Evolutionary conservation across 148 eudicot genomes (phyloP).

Genomic region (Vaccinium myrtillus): DNA sequence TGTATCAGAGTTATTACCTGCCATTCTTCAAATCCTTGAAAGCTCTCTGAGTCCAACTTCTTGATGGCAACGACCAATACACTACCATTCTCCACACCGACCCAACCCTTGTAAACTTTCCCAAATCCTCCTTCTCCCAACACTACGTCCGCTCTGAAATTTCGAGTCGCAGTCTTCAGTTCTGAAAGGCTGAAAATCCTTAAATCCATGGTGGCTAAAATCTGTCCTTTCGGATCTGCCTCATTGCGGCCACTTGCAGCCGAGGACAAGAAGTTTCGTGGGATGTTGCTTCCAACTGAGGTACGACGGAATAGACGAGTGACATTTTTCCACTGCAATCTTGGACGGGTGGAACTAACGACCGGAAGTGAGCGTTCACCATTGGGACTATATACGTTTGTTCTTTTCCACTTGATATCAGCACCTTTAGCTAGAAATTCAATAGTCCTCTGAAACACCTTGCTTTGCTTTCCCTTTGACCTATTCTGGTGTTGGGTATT

Average conservation of each 20-base stretch:
- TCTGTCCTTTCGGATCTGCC: conserved; percentile 37
- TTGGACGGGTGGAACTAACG: background rate
- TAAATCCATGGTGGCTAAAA: conserved; percentile 43
- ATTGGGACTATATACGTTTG: background rate
- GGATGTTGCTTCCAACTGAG: conserved; percentile 27
- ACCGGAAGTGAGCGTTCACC: background rate
- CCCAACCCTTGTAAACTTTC: conserved; percentile 79
- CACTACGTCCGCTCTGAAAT: conserved; percentile 56
- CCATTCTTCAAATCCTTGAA: conserved; percentile 88
- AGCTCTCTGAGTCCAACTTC: conserved; percentile 65
- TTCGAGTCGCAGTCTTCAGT: conserved; percentile 53
- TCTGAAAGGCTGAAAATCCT: conserved; percentile 54
- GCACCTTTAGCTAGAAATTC: background rate
- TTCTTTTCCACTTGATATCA: background rate
- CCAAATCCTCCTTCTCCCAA: conserved; percentile 90
- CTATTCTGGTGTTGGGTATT: background rate
- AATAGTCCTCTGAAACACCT: background rate
- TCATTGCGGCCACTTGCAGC: conserved; percentile 42
- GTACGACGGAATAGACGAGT: background rate
- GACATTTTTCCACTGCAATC: background rate
- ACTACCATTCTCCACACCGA: conserved; percentile 45
- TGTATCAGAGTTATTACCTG: conserved; percentile 43
- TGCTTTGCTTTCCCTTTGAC: background rate
- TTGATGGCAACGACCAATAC: conserved; percentile 63
- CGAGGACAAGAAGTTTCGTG: conserved; percentile 42